Base-by-base conservation (phyloP, 2,329 filamentous ascomycete species). In the Phaeophleospora eucalypticola region DNA sequence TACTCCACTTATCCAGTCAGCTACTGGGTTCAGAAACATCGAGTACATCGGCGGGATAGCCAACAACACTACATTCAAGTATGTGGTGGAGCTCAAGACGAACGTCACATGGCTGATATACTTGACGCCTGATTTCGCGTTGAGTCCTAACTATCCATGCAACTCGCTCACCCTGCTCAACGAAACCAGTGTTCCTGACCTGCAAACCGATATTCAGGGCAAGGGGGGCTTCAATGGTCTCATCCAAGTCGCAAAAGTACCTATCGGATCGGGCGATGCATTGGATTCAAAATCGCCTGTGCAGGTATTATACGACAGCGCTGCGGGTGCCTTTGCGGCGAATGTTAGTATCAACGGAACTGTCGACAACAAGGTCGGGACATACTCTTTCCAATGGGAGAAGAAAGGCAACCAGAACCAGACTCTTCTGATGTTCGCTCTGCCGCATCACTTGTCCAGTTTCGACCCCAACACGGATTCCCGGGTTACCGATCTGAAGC, bases 171-270 rank as follows among this genome's bases (percentile, higher is more conserved):
- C 79, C 10, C 73, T 93, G 20, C 69, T 80, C 43, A 84, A 84
- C 54, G 19, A 53, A 10, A 45, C 37, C 10, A 35, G 18, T 4
- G 83, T 82, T 51, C 7, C 6, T 6, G 24, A 29, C 24, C 7
- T 29, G 12, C 24, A 29, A 29, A 79, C 78, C 12, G 71, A 81
- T 14, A 76, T 90, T 2, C 76, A 81, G 48, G 83, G 87, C 1
- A 77, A 77, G 19, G 71, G 73, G 2, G 78, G 79, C 0, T 97
- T 93, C 67, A 80, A 79, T 43, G 93, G 93, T 9, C 78, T 79
- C 0, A 79, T 97, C 8, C 93, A 98, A 62, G 75, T 96, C 15
- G 83, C 86, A 15, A 96, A 95, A 66, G 81, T 88, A 44, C 82
- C 86, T 6, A 61, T 68, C 0, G 52, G 51, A 35, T 54, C 48